phyloP scores from a whole-genome alignment of 164 flowering plant species.

The Chimonanthus praecox region DNA sequence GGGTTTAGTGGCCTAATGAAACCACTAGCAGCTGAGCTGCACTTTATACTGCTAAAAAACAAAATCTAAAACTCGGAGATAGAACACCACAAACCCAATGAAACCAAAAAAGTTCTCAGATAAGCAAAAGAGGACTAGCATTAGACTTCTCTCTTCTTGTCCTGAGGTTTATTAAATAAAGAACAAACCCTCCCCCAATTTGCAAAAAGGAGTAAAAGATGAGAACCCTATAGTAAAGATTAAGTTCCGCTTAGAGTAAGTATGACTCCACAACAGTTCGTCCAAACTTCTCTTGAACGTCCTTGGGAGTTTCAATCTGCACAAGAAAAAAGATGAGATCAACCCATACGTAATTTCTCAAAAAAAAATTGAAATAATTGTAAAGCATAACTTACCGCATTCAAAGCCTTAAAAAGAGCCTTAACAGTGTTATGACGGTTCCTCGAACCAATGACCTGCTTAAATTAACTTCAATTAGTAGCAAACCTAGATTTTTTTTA shows the following conservation, averaged over 20 bases:
- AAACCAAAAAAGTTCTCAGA: not conserved
- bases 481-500: not conserved
- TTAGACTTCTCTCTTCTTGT: not conserved
- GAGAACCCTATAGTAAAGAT: not conserved
- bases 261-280: conserved; percentile 85
- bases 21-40: too few relatives aligned
- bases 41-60: too few relatives aligned
- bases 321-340: not conserved
- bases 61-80: too few relatives aligned
- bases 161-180: not conserved
- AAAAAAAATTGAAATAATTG: not conserved
- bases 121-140: not conserved
- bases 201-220: not conserved
- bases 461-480: conserved; percentile 5
- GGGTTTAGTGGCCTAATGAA: too few relatives aligned
- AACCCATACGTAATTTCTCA: not conserved
- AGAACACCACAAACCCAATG: not conserved
- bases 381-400: conserved; percentile 28
- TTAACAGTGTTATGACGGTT: conserved; percentile 87
- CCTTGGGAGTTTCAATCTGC: conserved; percentile 91
- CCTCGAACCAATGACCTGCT: conserved; percentile 86
- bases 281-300: conserved; percentile 90
- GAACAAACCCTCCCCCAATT: not conserved
- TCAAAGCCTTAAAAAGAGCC: conserved; percentile 72
- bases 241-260: conserved; percentile 39